phyloP scores from a whole-genome alignment of 208 protist genomes.

The Endotrypanum monterogeii region DNA sequence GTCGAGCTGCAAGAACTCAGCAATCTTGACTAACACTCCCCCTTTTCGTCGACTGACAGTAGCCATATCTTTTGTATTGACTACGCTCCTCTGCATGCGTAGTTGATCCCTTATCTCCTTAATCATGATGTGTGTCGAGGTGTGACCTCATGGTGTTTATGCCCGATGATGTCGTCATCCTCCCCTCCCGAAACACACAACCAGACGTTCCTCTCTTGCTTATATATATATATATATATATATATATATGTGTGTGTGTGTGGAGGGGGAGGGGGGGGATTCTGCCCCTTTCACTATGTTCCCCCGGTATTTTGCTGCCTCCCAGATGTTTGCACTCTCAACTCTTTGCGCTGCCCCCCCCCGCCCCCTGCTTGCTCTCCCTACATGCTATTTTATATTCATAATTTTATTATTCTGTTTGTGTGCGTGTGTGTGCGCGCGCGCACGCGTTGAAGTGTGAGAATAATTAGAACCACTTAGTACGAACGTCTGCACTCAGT shows the following conservation, averaged over 20 bases:
- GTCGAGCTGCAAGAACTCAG: background rate
- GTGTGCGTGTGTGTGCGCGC: conserved; percentile 8
- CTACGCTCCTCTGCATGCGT: background rate
- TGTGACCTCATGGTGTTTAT: too few species aligned
- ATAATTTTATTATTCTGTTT: conserved; percentile 2
- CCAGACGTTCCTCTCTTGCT: too few species aligned
- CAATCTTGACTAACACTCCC: background rate
- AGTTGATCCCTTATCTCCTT: background rate
- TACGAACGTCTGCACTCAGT: background rate
- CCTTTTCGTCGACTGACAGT: background rate
- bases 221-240: too few species aligned
- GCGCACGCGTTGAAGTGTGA: background rate
- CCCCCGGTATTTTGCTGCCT: too few species aligned
- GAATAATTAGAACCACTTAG: background rate
- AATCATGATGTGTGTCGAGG: background rate
- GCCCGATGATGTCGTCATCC: too few species aligned
- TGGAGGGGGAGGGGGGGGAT: too few species aligned
- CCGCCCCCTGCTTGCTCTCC: background rate
- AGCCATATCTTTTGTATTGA: background rate
- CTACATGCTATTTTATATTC: conserved; percentile 5
- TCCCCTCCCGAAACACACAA: too few species aligned
- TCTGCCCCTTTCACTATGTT: too few species aligned
- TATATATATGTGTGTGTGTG: too few species aligned
- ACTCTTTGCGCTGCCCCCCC: background rate
- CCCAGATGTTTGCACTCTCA: background rate